A percentile compares a stretch with the other conserved stretches of the same genome.
These are phyloP conservation scores for Aspergillus texensis DNA, from an alignment of 2,329 filamentous ascomycete genomes.

Conservation along the genomic window DNA sequence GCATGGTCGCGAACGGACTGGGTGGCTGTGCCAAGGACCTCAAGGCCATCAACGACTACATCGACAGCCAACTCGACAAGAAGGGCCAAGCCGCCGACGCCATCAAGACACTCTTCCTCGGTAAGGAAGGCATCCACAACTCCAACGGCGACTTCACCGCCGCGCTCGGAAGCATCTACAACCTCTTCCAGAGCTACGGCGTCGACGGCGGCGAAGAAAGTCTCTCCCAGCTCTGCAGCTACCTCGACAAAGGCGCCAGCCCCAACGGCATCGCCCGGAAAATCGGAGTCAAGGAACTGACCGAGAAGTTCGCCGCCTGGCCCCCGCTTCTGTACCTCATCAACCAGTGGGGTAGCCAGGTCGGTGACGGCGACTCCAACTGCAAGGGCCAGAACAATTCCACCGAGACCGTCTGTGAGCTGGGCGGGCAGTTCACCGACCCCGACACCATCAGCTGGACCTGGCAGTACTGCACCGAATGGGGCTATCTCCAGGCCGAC, in stretches of 20 bases:
- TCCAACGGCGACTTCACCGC: constrained; percentile 52
- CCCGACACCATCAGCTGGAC: constrained; percentile 49
- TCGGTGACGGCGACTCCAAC: constrained; percentile 35
- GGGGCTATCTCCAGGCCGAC: constrained; percentile 54
- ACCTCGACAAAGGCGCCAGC: constrained; percentile 43
- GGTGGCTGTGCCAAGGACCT: constrained; percentile 55
- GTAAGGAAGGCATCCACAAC: constrained; percentile 49
- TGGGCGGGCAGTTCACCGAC: constrained; percentile 38
- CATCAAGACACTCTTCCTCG: constrained; percentile 54
- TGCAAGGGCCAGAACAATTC: constrained; percentile 37
- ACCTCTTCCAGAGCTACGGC: constrained; percentile 49
- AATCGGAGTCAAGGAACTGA: constrained; percentile 45
- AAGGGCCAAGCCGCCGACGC: constrained; percentile 36
- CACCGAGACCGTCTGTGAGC: constrained; percentile 37
- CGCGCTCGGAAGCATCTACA: constrained; percentile 44
- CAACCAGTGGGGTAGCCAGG: constrained; percentile 28
- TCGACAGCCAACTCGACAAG: constrained; percentile 49
- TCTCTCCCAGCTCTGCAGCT: constrained; percentile 50
- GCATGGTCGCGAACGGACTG: constrained; percentile 53
- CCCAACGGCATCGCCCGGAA: constrained; percentile 45
- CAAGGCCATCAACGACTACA: constrained; percentile 51
- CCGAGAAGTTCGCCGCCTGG: constrained; percentile 47
- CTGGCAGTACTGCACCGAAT: constrained; percentile 58
- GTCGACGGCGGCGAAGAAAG: constrained; percentile 36
- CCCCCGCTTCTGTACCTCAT: constrained; percentile 39